Percentiles rank a stretch among this genome's conserved stretches.
These are phyloP conservation scores for Rhizopogon vesiculosus DNA, from an alignment of 768 basidiomycete species.

Conservation along the genomic window DNA sequence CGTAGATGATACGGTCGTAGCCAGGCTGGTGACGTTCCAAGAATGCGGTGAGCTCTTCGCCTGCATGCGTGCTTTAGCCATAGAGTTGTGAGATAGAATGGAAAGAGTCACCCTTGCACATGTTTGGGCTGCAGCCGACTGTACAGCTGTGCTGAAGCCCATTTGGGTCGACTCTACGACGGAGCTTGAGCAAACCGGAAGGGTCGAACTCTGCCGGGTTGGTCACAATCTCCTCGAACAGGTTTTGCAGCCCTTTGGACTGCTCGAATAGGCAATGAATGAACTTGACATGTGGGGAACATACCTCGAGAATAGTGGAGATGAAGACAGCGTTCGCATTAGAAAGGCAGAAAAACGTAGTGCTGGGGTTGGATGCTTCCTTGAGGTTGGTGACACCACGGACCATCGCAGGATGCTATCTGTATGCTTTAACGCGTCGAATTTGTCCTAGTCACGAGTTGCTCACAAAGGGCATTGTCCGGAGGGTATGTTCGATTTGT, in stretches of 20 bases:
- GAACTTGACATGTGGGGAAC: background rate
- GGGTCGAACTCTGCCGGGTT: constrained; percentile 86
- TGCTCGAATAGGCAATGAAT: constrained; percentile 21
- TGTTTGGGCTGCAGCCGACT: constrained; percentile 90
- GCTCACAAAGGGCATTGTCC: constrained; percentile 83
- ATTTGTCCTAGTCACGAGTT: background rate
- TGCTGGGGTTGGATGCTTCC: constrained; percentile 49
- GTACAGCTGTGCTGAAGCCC: constrained; percentile 80
- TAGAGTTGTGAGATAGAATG: background rate
- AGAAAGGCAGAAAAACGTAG: constrained; percentile 86
- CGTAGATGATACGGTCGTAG: constrained; percentile 80
- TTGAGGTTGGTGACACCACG: constrained; percentile 83
- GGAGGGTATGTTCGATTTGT: constrained; percentile 75
- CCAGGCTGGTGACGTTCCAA: constrained; percentile 51
- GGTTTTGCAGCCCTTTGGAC: constrained; percentile 66
- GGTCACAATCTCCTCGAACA: constrained; percentile 85
- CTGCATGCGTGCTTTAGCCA: constrained; percentile 32
- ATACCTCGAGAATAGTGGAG: constrained; percentile 78
- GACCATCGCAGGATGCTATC: constrained; percentile 93
- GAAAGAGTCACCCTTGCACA: constrained; percentile 80
- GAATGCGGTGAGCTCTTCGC: constrained; percentile 89
- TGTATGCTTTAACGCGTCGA: background rate
- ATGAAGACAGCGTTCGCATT: constrained; percentile 95
- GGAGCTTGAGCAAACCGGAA: constrained; percentile 67
- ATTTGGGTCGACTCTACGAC: constrained; percentile 67